These are phyloP conservation scores for Neoboletus magnificus DNA, from an alignment of 768 basidiomycete genomes.

Conservation along the genomic window DNA sequence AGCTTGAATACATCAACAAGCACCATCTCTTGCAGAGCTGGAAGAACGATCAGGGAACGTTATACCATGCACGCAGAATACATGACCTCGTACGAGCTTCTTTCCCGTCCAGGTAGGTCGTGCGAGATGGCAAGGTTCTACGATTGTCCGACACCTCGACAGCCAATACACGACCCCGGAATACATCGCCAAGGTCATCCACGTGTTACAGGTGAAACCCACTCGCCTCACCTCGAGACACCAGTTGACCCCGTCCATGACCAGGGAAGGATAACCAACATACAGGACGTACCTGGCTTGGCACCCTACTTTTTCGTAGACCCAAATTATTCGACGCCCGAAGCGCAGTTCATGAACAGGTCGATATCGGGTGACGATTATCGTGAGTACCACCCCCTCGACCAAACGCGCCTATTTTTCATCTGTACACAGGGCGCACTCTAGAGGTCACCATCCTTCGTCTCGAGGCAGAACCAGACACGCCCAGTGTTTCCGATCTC, in stretches of 20 bases:
- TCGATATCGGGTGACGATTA: constrained; percentile 41
- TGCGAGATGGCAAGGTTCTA: background rate
- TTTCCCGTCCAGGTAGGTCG: constrained; percentile 55
- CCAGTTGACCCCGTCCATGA: background rate
- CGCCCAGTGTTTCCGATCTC: constrained; percentile 23
- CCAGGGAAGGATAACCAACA: constrained; percentile 66
- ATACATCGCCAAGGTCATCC: constrained; percentile 64
- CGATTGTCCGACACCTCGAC: background rate
- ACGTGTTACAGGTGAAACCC: constrained; percentile 51
- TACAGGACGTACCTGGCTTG: constrained; percentile 66
- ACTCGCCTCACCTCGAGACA: background rate
- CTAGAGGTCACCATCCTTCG: constrained; percentile 4
- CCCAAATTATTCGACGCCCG: constrained; percentile 54
- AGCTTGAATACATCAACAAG: constrained; percentile 87
- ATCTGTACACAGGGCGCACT: constrained; percentile 1
- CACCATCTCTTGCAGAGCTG: constrained; percentile 67
- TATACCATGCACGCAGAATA: constrained; percentile 51
- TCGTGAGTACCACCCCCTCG: constrained; percentile 35
- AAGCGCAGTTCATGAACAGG: constrained; percentile 53
- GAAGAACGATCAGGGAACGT: constrained; percentile 47
- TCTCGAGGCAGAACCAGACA: constrained; percentile 1
- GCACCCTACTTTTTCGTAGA: constrained; percentile 79
- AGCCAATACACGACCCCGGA: constrained; percentile 50
- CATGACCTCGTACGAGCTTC: constrained; percentile 49
- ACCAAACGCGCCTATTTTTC: background rate